phyloP scores from a whole-genome alignment of 2,329 filamentous ascomycete genomes.

The Lasiodiplodia sp. region DNA sequence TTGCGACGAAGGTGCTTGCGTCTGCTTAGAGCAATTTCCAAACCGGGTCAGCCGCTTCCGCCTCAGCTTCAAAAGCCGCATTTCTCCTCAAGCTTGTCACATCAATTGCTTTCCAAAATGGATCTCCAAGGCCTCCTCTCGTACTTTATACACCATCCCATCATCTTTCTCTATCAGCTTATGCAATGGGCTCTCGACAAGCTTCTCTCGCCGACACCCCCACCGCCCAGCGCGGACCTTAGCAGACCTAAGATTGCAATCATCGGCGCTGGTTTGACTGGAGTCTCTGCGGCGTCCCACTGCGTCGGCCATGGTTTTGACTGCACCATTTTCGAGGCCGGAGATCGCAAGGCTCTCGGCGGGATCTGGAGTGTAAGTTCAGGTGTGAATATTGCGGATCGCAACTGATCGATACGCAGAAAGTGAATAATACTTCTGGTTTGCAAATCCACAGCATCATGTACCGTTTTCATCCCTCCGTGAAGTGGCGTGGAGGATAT shows the following conservation, averaged over 20 bases:
- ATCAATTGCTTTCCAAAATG: slow-evolving; percentile 26
- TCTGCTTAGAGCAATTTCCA: slow-evolving; percentile 6
- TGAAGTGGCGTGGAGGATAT: slow-evolving; percentile 78
- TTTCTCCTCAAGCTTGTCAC: slow-evolving; percentile 7
- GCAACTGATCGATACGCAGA: slow-evolving; percentile 50
- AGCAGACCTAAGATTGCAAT: slow-evolving; percentile 64
- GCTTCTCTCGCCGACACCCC: slow-evolving; percentile 74
- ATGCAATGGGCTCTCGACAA: slow-evolving; percentile 69
- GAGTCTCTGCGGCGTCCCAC: slow-evolving; percentile 79
- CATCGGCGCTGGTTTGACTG: slow-evolving; percentile 66
- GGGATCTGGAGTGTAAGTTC: slow-evolving; percentile 78
- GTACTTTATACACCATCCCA: slow-evolving; percentile 47
- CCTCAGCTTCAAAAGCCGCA: background rate
- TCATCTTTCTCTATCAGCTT: slow-evolving; percentile 69
- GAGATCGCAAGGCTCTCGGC: slow-evolving; percentile 69
- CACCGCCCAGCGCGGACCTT: slow-evolving; percentile 64
- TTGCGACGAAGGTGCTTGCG: slow-evolving; percentile 1
- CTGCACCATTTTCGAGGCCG: slow-evolving; percentile 78
- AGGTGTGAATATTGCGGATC: background rate
- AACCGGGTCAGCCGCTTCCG: background rate
- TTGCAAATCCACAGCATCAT: slow-evolving; percentile 86
- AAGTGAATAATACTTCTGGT: slow-evolving; percentile 81
- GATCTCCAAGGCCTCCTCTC: slow-evolving; percentile 31
- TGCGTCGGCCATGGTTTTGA: slow-evolving; percentile 88
- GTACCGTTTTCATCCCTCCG: slow-evolving; percentile 86